A percentile compares a stretch with the other conserved stretches of the same genome.
phyloP scores from a whole-genome alignment of 1,284 basidiomycete genomes.

The Pseudozyma tsukubaensis region DNA sequence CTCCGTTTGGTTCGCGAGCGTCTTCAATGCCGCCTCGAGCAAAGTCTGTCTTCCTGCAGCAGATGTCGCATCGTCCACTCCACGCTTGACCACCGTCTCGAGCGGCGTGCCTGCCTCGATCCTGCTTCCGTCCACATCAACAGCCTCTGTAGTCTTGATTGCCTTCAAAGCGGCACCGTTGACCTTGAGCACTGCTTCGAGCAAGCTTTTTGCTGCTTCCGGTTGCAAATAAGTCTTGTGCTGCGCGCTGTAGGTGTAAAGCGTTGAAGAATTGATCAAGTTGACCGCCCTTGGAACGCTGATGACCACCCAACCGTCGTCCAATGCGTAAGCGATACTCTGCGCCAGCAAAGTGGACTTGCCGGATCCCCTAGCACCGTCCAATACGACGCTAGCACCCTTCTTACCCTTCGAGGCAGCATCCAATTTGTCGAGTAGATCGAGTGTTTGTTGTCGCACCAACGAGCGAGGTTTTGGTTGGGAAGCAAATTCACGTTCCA shows the following conservation, averaged over 20 bases:
- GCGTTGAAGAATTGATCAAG: slow-evolving; percentile 82
- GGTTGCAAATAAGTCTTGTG: slow-evolving; percentile 85
- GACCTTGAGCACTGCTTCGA: slow-evolving; percentile 66
- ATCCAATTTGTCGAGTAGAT: slow-evolving; percentile 58
- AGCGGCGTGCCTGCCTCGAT: slow-evolving; percentile 42
- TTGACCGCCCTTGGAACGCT: slow-evolving; percentile 86
- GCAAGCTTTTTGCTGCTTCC: slow-evolving; percentile 67
- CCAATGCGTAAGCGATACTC: slow-evolving; percentile 78
- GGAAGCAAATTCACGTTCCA: slow-evolving; percentile 40
- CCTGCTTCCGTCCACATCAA: slow-evolving; percentile 34
- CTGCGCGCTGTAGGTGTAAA: slow-evolving; percentile 80
- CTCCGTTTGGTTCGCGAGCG: slow-evolving; percentile 78
- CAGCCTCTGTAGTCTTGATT: slow-evolving; percentile 26
- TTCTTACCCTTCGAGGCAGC: slow-evolving; percentile 26
- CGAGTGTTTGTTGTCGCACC: slow-evolving; percentile 54
- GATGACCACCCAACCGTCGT: slow-evolving; percentile 83
- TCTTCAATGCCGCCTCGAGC: slow-evolving; percentile 76
- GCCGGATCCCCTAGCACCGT: slow-evolving; percentile 80
- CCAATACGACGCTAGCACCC: slow-evolving; percentile 37
- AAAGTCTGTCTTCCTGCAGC: slow-evolving; percentile 71
- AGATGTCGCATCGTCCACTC: slow-evolving; percentile 21
- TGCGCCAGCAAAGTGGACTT: slow-evolving; percentile 87
- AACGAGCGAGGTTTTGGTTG: slow-evolving; percentile 53
- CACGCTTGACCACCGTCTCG: slow-evolving; percentile 36
- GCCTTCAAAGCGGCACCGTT: slow-evolving; percentile 62